These are phyloP conservation scores for Neonectria faginata DNA, from an alignment of 2,329 filamentous ascomycete species.

Conservation along the genomic window DNA sequence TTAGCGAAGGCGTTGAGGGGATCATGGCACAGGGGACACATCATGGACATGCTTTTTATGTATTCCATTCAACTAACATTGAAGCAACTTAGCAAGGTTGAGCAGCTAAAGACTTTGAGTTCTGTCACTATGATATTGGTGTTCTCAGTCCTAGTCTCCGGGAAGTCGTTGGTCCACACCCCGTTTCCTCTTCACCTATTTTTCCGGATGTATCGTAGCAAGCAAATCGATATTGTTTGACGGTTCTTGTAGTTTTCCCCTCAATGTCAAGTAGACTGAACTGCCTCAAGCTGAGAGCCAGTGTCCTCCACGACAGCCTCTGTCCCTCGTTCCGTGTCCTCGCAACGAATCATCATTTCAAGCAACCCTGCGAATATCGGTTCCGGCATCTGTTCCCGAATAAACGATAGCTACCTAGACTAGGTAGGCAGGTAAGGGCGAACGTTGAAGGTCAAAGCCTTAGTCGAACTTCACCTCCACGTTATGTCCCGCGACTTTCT, in stretches of 20 bases:
- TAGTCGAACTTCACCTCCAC: too few relatives aligned
- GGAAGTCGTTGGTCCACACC: too few relatives aligned
- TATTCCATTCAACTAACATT: background rate
- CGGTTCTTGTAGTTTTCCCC: background rate
- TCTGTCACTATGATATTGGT: background rate
- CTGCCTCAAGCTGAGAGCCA: background rate
- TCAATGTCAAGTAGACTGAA: background rate
- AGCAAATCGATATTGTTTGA: background rate
- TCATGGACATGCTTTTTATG: background rate
- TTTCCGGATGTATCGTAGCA: background rate
- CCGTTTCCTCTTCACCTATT: background rate
- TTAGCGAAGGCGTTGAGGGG: constrained; percentile 30
- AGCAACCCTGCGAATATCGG: too few relatives aligned
- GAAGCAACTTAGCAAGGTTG: background rate
- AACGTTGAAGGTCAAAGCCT: too few relatives aligned
- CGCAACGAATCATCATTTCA: too few relatives aligned
- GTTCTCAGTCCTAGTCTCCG: background rate
- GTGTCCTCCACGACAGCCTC: background rate
- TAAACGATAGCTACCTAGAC: background rate
- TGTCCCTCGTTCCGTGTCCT: too few relatives aligned
- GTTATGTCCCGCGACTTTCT: too few relatives aligned
- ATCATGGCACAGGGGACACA: background rate
- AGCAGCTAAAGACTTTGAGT: background rate
- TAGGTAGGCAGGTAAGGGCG: background rate
- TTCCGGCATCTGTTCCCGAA: too few relatives aligned